Base-by-base conservation (phyloP, 345 rosid genomes). In the Nephelium lappaceum region DNA sequence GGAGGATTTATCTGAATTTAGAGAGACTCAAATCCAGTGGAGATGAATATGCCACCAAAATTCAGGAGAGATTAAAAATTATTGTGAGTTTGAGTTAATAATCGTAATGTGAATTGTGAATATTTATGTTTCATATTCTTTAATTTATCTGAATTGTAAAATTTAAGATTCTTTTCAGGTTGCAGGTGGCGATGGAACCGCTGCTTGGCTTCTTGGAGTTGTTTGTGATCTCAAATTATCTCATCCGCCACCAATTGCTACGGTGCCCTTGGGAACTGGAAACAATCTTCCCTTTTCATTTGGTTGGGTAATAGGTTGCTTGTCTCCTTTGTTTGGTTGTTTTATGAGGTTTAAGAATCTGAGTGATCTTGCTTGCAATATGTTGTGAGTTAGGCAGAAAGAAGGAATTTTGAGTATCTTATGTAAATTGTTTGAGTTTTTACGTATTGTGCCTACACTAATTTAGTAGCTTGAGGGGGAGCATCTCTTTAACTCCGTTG, bases 121-220 rank as follows among this genome's bases (percentile, higher is more conserved):
- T 45, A 45, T 0, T 45, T 45, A 45, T 31, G 51, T 45, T 45
- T 8, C 36, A 31, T 31, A 31, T 31, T 31, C 11, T 45, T 45
- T 45, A 7, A 45, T 45, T 45, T 11, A 45, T 45, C 51, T 45
- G 11, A 45, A 10, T 49, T 14, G 16, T 51, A 10, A 45, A 15
- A 42, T 55, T 55, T 10, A 51, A 47, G 43, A 58, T 41, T 14
- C 39, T 14, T 62, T 61, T 78, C 80, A 93, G 99, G 98, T 92
- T 83, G 97, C 97, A 71, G 98, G 99, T 81, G 98, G 99, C 19
- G 99, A 96, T 86, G 99, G 99, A 71, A 96, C 99, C 3, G 99
- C 98, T 74, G 93, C 97, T 6, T 95, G 99, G 99, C 94, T 94
- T 79, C 95, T 95, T 77, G 98, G 97, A 74, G 98, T 94, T 82